phyloP scores from a whole-genome alignment of 768 basidiomycete genomes.

The Glaciozyma martinii region DNA sequence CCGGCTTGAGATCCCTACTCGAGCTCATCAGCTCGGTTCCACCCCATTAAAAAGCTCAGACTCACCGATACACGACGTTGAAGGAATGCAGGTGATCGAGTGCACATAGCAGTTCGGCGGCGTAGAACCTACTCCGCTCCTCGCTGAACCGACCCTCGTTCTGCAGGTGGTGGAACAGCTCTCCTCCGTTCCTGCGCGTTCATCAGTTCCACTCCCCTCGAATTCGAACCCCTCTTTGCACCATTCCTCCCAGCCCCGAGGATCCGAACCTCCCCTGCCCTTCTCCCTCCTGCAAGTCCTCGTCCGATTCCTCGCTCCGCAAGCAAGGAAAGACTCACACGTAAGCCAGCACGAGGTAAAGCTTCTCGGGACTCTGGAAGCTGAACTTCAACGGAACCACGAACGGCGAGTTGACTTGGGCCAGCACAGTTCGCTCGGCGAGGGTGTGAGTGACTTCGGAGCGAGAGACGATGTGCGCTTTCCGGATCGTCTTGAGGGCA shows the following conservation, averaged over 20 bases:
- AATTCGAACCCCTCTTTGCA: too few relatives aligned
- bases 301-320: too few relatives aligned
- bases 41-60: slow-evolving; percentile 7
- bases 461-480: slow-evolving; percentile 86
- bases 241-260: too few relatives aligned
- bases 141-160: slow-evolving; percentile 94
- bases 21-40: neutral
- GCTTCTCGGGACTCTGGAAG: slow-evolving; percentile 92
- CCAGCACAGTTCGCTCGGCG: slow-evolving; percentile 88
- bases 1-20: slow-evolving; percentile 82
- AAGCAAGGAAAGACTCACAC: neutral
- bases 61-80: slow-evolving; percentile 93
- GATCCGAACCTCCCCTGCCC: slow-evolving; percentile 41
- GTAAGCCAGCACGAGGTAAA: slow-evolving; percentile 80
- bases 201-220: too few relatives aligned
- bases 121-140: slow-evolving; percentile 86
- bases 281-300: slow-evolving; percentile 41
- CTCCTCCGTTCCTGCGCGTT: slow-evolving; percentile 63
- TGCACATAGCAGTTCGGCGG: slow-evolving; percentile 90
- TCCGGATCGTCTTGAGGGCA: slow-evolving; percentile 92
- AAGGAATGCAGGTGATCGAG: slow-evolving; percentile 93
- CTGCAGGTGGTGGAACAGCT: slow-evolving; percentile 94
- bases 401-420: slow-evolving; percentile 89
- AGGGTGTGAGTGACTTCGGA: slow-evolving; percentile 97
- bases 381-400: slow-evolving; percentile 97